Percentiles rank a stretch among this genome's conserved stretches.
Conservation (phyloP, 805 yeast species). For the Barnettozyma sp. region DNA sequence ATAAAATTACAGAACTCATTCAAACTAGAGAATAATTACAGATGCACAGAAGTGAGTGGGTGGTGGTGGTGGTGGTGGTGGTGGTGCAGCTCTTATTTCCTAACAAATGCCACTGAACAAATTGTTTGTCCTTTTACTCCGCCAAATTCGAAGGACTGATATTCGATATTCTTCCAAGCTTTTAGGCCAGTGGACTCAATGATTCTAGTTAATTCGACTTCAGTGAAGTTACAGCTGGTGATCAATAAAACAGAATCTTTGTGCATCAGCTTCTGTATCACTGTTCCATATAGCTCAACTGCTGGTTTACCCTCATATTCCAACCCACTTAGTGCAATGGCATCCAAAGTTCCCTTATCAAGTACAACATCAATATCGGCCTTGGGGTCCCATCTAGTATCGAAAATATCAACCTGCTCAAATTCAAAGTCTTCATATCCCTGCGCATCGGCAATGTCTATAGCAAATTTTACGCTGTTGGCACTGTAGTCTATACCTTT, state of each 20-base stretch:
- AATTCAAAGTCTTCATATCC: constrained; percentile 41
- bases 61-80: no score
- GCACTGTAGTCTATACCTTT: constrained; percentile 85
- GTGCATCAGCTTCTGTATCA: constrained; percentile 50
- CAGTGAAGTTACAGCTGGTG: constrained; percentile 93
- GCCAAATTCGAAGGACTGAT: constrained; percentile 84
- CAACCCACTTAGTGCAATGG: constrained; percentile 77
- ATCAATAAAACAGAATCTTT: constrained; percentile 57
- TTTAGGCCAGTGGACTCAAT: constrained; percentile 36
- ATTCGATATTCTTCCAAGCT: constrained; percentile 60
- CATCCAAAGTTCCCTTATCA: constrained; percentile 96
- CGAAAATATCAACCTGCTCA: constrained; percentile 62
- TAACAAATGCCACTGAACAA: constrained; percentile 76
- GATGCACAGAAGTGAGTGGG: no score
- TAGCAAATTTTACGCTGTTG: constrained; percentile 72
- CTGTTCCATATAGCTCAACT: constrained; percentile 54
- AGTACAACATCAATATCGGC: constrained; percentile 63
- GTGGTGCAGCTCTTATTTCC: constrained; percentile 18
- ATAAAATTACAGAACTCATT: constrained; percentile 33
- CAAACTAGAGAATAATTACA: no score
- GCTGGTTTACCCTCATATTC: constrained; percentile 41
- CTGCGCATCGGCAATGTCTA: constrained; percentile 41
- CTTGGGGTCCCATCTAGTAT: constrained; percentile 28
- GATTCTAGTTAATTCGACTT: constrained; percentile 57
- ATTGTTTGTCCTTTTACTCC: constrained; percentile 86